Base-by-base conservation (phyloP, 208 protist genomes). In the Trypanosoma conorhini region DNA sequence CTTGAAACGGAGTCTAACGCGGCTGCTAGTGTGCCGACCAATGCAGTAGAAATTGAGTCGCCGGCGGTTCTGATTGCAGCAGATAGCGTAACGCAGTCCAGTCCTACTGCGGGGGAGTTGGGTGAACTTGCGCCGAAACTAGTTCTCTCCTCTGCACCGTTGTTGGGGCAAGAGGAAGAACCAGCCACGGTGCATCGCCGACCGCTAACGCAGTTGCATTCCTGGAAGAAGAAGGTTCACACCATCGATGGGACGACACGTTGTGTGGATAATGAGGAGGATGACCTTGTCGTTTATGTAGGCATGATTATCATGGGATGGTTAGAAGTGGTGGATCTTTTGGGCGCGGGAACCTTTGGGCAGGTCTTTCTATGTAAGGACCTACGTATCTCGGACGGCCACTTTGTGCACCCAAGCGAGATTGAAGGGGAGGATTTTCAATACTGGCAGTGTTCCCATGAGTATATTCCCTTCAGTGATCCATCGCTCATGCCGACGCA, bases 341-440 rank as follows among this genome's bases (percentile, higher is more conserved):
- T 95, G 35, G 89, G 89, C 38, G 74, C 78, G 61, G 89, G 89
- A 54, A 95, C 82, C 55, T 95, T 93, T 72, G 89, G 89, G 0
- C 89, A 95, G 59, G 89, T 95, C 48, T 92, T 95, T 73, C 80
- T 95, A 19, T 95, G 89, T 77, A 91, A 90, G 58, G 89, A 95
- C 60, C 63, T 95, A 57, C 86, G 89, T 61, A 85, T 91, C 55
- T 71, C 76, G 51, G 82, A 83, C 46, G 73, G 79, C n/a, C 72
- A 79, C 67, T 95, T 92, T 79, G 65, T 86, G 30, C 85, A 92
- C 74, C 89, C 86, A 10, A 79, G 62, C 35, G 76, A 82, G 63
- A 86, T 91, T 58, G 83, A 85, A 28, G 86, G 86, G 19, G 84
- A 88, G 31, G 89, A 95, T 66, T 95, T 89, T 77, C 73, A 85